These are phyloP conservation scores for Trametes hirsuta DNA, from an alignment of 1,284 basidiomycete genomes.

Conservation along the genomic window DNA sequence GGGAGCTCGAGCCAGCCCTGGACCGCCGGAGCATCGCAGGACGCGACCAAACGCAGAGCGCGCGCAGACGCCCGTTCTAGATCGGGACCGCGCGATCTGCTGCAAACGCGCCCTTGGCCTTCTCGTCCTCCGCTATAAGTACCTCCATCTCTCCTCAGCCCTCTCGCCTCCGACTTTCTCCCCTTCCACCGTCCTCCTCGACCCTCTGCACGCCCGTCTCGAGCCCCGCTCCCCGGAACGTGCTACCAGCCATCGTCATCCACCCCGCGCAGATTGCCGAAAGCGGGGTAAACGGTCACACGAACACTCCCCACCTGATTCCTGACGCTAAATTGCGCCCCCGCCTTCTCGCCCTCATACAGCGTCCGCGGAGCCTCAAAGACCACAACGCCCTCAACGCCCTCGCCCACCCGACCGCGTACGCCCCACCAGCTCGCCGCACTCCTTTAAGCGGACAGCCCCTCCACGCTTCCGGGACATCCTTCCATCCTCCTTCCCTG, in stretches of 20 bases:
- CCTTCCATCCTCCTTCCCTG: conserved; percentile 11
- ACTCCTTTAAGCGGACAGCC: neutral
- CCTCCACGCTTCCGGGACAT: conserved; percentile 2
- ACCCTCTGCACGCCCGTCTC: neutral
- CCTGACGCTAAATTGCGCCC: conserved; percentile 1
- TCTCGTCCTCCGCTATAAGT: conserved; percentile 4
- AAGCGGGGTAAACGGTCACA: conserved; percentile 23
- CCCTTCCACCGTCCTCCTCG: neutral
- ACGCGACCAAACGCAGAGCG: conserved; percentile 5
- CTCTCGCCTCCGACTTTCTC: neutral
- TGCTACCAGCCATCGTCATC: conserved; percentile 3
- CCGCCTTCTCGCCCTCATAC: conserved; percentile 3
- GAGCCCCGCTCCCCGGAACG: neutral
- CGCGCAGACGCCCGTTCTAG: conserved; percentile 4
- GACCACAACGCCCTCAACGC: neutral
- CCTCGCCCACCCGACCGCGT: neutral
- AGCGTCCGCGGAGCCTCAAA: conserved; percentile 7
- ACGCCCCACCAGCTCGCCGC: neutral
- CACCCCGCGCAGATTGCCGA: conserved; percentile 20
- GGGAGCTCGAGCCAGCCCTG: conserved; percentile 12
- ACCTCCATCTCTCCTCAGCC: neutral
- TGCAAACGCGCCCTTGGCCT: neutral
- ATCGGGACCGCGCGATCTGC: conserved; percentile 7
- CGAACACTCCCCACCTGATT: conserved; percentile 17
- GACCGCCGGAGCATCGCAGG: conserved; percentile 11